A percentile compares a stretch with the other conserved stretches of the same genome.
Evolutionary conservation across 1,284 basidiomycete species (phyloP).

Genomic region (Ceratobasidium sp.): DNA sequence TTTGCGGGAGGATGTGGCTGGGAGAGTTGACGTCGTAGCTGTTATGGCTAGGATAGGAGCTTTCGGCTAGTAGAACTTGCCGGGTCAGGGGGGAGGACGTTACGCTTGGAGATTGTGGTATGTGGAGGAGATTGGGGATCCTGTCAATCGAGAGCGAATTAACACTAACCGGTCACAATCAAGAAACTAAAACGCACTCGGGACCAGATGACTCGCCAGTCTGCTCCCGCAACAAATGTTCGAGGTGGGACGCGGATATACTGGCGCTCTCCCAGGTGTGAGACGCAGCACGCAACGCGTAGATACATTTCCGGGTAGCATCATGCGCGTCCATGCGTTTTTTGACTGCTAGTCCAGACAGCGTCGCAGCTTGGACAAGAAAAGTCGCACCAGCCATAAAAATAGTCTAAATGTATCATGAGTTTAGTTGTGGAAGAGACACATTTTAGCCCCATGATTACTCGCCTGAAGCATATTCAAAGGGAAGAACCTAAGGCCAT

Average conservation of each 20-base stretch:
- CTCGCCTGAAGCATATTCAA: conserved; percentile 34
- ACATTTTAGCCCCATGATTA: too few relatives aligned
- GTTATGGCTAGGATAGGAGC: neutral
- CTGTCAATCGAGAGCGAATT: neutral
- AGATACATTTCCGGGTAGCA: conserved; percentile 29
- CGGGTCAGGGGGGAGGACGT: neutral
- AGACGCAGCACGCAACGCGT: conserved; percentile 18
- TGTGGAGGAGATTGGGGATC: neutral
- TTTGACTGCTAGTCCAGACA: conserved; percentile 27
- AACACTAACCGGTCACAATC: too few relatives aligned
- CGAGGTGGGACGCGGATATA: conserved; percentile 3
- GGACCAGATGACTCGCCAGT: conserved; percentile 1
- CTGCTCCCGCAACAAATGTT: conserved; percentile 28
- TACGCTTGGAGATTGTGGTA: neutral
- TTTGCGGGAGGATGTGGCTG: conserved; percentile 4
- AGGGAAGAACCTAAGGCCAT: conserved; percentile 35
- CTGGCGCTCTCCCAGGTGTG: conserved; percentile 32
- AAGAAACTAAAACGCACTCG: neutral
- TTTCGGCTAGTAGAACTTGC: neutral
- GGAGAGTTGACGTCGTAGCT: neutral
- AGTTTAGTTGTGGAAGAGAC: neutral
- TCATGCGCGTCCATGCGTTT: conserved; percentile 32
- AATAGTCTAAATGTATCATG: neutral
- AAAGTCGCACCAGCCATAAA: conserved; percentile 33
- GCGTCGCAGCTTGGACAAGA: conserved; percentile 30